Conservation (phyloP, 23 red algal genomes). For the Gracilariopsis chorda region DNA sequence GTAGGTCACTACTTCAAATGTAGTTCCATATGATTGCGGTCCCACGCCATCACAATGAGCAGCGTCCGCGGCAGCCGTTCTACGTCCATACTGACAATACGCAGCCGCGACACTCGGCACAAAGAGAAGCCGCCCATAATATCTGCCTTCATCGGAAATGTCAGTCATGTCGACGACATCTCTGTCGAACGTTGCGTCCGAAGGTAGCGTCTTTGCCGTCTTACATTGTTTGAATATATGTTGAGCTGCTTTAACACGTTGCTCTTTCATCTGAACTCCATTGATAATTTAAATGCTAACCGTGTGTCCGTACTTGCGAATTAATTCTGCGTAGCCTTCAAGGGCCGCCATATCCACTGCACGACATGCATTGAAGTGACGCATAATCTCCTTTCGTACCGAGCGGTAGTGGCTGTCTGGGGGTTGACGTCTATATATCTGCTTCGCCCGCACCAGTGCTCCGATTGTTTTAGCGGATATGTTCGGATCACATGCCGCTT, state of each 20-base stretch:
- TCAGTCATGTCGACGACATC: neutral
- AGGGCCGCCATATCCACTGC: conserved; percentile 46
- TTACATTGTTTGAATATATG: conserved; percentile 33
- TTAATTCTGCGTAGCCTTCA: conserved; percentile 9
- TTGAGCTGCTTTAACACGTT: neutral
- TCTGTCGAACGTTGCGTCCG: neutral
- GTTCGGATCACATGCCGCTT: conserved; percentile 15
- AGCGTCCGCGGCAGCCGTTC: conserved; percentile 19
- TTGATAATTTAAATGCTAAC: neutral
- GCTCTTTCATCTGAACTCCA: conserved; percentile 12
- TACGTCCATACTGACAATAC: conserved; percentile 1
- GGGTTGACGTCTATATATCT: conserved; percentile 31
- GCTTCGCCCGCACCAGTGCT: neutral
- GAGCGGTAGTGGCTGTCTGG: conserved; percentile 15
- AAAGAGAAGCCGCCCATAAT: conserved; percentile 22
- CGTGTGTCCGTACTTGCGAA: conserved; percentile 5
- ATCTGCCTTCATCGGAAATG: neutral
- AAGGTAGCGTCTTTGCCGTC: neutral
- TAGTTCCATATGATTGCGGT: conserved; percentile 41
- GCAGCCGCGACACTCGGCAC: conserved; percentile 8
- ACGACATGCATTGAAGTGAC: neutral
- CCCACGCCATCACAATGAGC: conserved; percentile 30
- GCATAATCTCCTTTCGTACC: neutral
- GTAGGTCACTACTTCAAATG: conserved; percentile 42
- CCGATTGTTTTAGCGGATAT: neutral